Percentiles rank a stretch among this genome's conserved stretches.
Conservation (phyloP, 768 basidiomycete genomes). For the Calocybe gangraenosa region DNA sequence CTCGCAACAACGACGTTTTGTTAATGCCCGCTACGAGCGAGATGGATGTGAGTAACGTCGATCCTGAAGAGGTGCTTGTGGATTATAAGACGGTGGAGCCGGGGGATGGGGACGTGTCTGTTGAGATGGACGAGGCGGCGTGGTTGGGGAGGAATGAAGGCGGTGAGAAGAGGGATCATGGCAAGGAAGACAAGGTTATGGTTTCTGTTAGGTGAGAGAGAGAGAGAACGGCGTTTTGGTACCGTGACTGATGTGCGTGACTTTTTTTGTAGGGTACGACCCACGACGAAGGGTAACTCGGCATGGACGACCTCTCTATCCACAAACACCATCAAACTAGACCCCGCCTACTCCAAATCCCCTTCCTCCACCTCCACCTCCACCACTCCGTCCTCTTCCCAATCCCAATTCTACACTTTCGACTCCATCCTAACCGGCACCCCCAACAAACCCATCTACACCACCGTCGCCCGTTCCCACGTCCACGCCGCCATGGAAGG, state of each 20-base stretch:
- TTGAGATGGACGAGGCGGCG: slow-evolving; percentile 57
- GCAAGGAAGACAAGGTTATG: slow-evolving; percentile 82
- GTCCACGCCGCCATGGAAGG: slow-evolving; percentile 95
- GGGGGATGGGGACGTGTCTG: slow-evolving; percentile 55
- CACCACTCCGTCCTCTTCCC: slow-evolving; percentile 21
- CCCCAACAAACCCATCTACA: slow-evolving; percentile 77
- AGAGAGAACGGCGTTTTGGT: too few relatives aligned
- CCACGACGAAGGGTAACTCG: slow-evolving; percentile 37
- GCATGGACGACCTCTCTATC: slow-evolving; percentile 52
- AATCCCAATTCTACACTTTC: slow-evolving; percentile 55
- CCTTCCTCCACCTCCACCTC: slow-evolving; percentile 9
- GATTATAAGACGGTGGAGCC: slow-evolving; percentile 71
- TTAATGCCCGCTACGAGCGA: slow-evolving; percentile 49
- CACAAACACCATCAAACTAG: slow-evolving; percentile 56
- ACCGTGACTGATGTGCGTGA: not conserved
- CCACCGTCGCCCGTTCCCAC: slow-evolving; percentile 70
- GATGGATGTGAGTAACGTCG: slow-evolving; percentile 73
- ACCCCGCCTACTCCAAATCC: slow-evolving; percentile 49
- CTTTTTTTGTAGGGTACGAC: slow-evolving; percentile 50
- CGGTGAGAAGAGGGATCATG: slow-evolving; percentile 42
- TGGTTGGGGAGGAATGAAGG: slow-evolving; percentile 32
- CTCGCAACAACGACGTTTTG: slow-evolving; percentile 35
- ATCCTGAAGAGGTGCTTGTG: slow-evolving; percentile 72
- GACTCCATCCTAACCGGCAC: slow-evolving; percentile 77
- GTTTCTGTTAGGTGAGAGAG: slow-evolving; percentile 75